These are phyloP conservation scores for Galerina sulciceps DNA, from an alignment of 768 basidiomycete genomes.

Conservation along the genomic window DNA sequence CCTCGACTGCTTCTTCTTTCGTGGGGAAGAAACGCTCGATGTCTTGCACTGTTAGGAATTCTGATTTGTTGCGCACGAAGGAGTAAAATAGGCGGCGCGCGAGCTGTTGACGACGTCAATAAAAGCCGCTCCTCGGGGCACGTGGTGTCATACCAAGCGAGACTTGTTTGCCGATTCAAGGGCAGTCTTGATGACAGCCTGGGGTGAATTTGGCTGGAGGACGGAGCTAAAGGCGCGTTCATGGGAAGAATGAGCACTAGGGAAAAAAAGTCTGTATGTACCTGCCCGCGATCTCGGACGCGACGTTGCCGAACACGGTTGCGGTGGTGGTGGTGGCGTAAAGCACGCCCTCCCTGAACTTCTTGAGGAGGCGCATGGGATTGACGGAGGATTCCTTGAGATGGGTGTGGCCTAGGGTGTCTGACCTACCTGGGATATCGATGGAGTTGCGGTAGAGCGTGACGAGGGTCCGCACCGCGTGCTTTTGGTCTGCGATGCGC, in stretches of 20 bases:
- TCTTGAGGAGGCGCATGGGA: conserved; percentile 69
- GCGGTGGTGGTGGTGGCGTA: conserved; percentile 82
- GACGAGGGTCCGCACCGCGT: conserved; percentile 71
- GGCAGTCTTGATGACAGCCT: conserved; percentile 79
- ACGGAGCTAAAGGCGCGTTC: conserved; percentile 69
- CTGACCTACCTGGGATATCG: conserved; percentile 69
- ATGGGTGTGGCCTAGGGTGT: conserved; percentile 52
- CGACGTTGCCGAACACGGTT: conserved; percentile 64
- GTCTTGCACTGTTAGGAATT: conserved; percentile 67
- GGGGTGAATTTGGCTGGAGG: conserved; percentile 88
- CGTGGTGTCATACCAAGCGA: conserved; percentile 49
- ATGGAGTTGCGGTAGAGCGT: conserved; percentile 80
- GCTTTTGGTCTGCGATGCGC: conserved; percentile 83
- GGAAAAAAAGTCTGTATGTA: conserved; percentile 19
- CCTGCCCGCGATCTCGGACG: conserved; percentile 59
- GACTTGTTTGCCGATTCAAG: conserved; percentile 83
- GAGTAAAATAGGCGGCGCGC: conserved; percentile 88
- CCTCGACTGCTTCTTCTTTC: conserved; percentile 67
- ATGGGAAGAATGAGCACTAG: neutral
- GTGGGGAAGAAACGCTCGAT: conserved; percentile 73
- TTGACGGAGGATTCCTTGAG: conserved; percentile 47
- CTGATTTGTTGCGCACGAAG: conserved; percentile 64
- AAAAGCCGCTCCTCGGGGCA: neutral
- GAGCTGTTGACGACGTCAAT: conserved; percentile 45
- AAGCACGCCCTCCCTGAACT: conserved; percentile 71